Evolutionary conservation across 2,329 filamentous ascomycete species (phyloP).

Genomic region (Ophiocordyceps camponoti-floridani): DNA sequence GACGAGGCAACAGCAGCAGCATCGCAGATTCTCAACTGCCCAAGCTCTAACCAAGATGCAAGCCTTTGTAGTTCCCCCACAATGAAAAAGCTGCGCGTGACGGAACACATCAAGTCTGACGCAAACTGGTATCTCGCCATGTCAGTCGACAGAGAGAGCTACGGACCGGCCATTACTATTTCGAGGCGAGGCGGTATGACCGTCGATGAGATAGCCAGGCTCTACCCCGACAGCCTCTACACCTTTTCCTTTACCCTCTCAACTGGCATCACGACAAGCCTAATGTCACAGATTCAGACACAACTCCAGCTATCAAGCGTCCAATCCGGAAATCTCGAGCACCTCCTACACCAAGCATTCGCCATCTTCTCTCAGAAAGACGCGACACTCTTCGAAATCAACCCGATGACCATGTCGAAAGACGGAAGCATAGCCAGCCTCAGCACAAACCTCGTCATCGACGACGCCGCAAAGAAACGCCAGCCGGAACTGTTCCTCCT

Average conservation of each 20-base stretch:
- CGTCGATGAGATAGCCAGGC: conserved; percentile 6
- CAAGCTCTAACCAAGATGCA: neutral
- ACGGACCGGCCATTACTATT: conserved; percentile 17
- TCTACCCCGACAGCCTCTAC: neutral
- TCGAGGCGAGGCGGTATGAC: conserved; percentile 8
- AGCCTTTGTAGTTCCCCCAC: neutral
- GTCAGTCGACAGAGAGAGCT: conserved; percentile 22
- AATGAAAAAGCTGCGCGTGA: conserved; percentile 17
- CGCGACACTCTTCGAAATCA: conserved; percentile 25
- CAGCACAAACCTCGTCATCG: conserved; percentile 25
- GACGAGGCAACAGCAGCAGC: conserved; percentile 6
- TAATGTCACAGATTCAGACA: conserved; percentile 5
- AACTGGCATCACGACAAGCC: conserved; percentile 8
- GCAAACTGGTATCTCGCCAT: conserved; percentile 22
- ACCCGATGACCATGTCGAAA: conserved; percentile 13
- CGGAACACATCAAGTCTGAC: conserved; percentile 11
- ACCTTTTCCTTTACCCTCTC: conserved; percentile 10
- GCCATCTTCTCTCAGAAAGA: conserved; percentile 26
- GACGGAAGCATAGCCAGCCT: conserved; percentile 13
- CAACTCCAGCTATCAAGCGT: neutral
- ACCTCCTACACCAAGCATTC: conserved; percentile 8
- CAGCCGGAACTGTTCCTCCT: conserved; percentile 20
- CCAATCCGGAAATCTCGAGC: conserved; percentile 4
- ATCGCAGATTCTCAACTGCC: conserved; percentile 5
- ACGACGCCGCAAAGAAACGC: conserved; percentile 25